These are phyloP conservation scores for Ophiocordyceps robertsii DNA, from an alignment of 2,329 filamentous ascomycete genomes.

Conservation along the genomic window DNA sequence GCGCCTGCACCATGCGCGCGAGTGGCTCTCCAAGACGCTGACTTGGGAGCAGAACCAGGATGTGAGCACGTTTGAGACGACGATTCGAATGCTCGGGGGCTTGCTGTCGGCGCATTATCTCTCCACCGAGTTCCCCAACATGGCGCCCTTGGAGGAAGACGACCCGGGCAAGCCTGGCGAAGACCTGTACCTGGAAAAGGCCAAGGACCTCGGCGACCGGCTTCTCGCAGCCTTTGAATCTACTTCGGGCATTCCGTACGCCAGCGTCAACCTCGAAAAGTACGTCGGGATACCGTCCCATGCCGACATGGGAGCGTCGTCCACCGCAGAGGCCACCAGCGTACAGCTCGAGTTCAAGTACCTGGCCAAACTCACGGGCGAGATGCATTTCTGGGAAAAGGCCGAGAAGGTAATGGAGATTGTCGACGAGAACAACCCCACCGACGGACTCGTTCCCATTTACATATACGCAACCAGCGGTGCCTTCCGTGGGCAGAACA, in stretches of 20 bases:
- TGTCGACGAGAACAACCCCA: slow-evolving; percentile 65
- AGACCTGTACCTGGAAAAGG: slow-evolving; percentile 92
- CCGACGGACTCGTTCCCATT: slow-evolving; percentile 82
- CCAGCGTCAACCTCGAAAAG: slow-evolving; percentile 77
- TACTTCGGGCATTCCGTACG: slow-evolving; percentile 72
- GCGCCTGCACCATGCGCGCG: slow-evolving; percentile 67
- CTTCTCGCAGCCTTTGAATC: slow-evolving; percentile 82
- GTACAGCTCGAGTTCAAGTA: slow-evolving; percentile 97
- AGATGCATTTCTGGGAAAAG: slow-evolving; percentile 82
- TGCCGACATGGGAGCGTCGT: slow-evolving; percentile 74
- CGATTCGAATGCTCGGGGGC: slow-evolving; percentile 92
- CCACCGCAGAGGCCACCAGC: slow-evolving; percentile 84
- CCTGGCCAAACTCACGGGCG: slow-evolving; percentile 83
- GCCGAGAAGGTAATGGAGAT: slow-evolving; percentile 86
- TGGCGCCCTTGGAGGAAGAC: slow-evolving; percentile 61
- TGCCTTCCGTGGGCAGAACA: slow-evolving; percentile 69
- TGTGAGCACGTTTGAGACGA: slow-evolving; percentile 96
- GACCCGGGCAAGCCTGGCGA: slow-evolving; percentile 63
- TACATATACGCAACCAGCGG: slow-evolving; percentile 73
- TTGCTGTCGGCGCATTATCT: slow-evolving; percentile 89
- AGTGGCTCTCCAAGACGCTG: slow-evolving; percentile 74
- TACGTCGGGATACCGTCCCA: slow-evolving; percentile 69
- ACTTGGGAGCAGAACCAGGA: slow-evolving; percentile 88
- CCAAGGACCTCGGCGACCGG: slow-evolving; percentile 80
- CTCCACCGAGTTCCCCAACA: slow-evolving; percentile 67